phyloP scores from a whole-genome alignment of 441 rosid species.

The Corymbia calophylla region DNA sequence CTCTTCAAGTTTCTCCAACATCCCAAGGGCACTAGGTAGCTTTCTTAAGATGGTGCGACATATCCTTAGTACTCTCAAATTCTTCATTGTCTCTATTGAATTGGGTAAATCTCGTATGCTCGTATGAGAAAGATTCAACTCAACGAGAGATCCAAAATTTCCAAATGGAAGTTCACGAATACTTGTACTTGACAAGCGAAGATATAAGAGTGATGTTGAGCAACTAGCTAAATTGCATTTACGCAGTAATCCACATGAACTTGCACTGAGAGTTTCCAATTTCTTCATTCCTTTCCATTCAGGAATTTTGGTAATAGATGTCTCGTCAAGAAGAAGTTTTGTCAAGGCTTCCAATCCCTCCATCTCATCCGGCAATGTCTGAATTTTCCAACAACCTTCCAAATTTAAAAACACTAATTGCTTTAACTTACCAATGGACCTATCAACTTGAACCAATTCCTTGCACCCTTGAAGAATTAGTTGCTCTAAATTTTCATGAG shows the following conservation, averaged over 20 bases:
- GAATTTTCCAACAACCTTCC: neutral
- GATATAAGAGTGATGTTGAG: too few species aligned
- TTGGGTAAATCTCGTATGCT: neutral
- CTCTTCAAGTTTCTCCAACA: neutral
- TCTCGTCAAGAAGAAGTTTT: neutral
- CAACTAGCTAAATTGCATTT: neutral
- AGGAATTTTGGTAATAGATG: neutral
- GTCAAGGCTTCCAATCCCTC: neutral
- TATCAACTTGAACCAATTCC: neutral
- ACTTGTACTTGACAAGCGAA: neutral
- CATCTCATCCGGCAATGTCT: neutral
- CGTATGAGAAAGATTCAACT: neutral
- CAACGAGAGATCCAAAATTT: neutral
- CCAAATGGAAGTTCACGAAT: neutral
- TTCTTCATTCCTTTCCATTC: neutral
- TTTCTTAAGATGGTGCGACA: neutral
- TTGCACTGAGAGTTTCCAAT: neutral
- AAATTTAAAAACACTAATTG: neutral
- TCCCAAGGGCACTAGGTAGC: neutral
- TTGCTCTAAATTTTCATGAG: neutral
- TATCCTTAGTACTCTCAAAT: neutral
- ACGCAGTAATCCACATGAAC: neutral
- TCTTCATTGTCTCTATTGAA: neutral
- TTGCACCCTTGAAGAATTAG: neutral
- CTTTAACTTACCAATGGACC: neutral